Evolutionary conservation across 495 filamentous ascomycete species (phyloP), one percentile per base, ranked within the genome.

Genomic region (Tuber umbilicatum): DNA sequence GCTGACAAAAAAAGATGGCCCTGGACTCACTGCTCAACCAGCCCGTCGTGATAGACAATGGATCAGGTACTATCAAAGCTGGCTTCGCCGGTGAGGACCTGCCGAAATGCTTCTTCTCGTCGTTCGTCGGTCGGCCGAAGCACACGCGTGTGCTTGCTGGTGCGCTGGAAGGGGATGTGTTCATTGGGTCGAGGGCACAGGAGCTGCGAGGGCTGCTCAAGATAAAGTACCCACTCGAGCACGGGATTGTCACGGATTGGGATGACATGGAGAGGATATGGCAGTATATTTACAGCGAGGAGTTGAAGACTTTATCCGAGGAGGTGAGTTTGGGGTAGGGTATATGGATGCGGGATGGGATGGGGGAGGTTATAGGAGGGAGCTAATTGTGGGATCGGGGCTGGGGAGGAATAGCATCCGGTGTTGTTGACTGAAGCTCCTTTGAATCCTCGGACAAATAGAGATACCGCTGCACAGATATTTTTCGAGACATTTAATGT

Each of bases 201-300:
- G 81, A 82, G 70, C 74, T 82, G 85, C 94, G 95, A 92, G 95
- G 95, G 93, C 96, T 99, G 87, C 90, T 99, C 78, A 99, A 96
- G 75, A 91, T 99, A 84, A 91, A 96, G 87, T 99, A 99, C 87
- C 95, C 95, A 82, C 97, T 99, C 84, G 95, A 99, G 89, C 95
- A 99, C 88, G 95, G 95, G 93, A 96, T 99, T 84, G 96, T 99
- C 85, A 99, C 95, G 87, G 97, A 99, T 90, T 99, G 95, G 95
- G 94, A 98, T 86, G 95, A 99, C 85, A 98, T 99, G 96, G 95
- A 99, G 88, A 98, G 97, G 90, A 99, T 99, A 83, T 99, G 95
- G 96, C 95, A 99, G 87, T 94, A 98, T 90, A 97, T 99, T 91
- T 99, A 98, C 92, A 98, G 97, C 86, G 95, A 99, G 74, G 89